Evolutionary conservation across 352 stramenopile species (phyloP).

Genomic region (Aphanomyces cochlioides): DNA sequence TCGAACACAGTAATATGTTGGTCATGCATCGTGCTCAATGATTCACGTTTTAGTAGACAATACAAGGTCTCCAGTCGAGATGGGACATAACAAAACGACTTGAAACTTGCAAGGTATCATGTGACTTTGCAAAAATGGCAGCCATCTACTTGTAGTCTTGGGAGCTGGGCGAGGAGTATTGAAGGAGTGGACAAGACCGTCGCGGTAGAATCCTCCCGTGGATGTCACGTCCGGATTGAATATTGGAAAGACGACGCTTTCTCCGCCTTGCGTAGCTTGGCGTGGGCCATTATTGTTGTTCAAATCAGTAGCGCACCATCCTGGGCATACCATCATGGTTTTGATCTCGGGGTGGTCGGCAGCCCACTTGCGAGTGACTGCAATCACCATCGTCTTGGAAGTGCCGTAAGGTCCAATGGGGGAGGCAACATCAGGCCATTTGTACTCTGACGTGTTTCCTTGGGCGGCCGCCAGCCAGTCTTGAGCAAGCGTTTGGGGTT

Average conservation of each 20-base stretch:
- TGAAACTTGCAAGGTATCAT: too few species aligned
- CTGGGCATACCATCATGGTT: slow-evolving; percentile 8
- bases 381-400: neutral
- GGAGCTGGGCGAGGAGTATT: neutral
- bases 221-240: neutral
- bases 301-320: slow-evolving; percentile 7
- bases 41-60: too few species aligned
- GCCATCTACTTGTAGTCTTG: too few species aligned
- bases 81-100: too few species aligned
- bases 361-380: slow-evolving; percentile 1
- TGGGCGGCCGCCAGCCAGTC: slow-evolving; percentile 1
- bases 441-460: neutral
- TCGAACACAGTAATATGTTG: too few species aligned
- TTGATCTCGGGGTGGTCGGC: neutral
- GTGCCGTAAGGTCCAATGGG: slow-evolving; percentile 6
- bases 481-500: neutral
- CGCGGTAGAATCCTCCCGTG: slow-evolving; percentile 9
- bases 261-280: slow-evolving; percentile 4
- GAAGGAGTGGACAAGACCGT: slow-evolving; percentile 2
- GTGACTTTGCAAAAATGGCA: too few species aligned
- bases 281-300: neutral
- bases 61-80: too few species aligned
- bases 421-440: neutral
- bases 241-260: slow-evolving; percentile 6
- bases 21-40: too few species aligned